phyloP scores from a whole-genome alignment of 768 basidiomycete species.

The Mycena pura region DNA sequence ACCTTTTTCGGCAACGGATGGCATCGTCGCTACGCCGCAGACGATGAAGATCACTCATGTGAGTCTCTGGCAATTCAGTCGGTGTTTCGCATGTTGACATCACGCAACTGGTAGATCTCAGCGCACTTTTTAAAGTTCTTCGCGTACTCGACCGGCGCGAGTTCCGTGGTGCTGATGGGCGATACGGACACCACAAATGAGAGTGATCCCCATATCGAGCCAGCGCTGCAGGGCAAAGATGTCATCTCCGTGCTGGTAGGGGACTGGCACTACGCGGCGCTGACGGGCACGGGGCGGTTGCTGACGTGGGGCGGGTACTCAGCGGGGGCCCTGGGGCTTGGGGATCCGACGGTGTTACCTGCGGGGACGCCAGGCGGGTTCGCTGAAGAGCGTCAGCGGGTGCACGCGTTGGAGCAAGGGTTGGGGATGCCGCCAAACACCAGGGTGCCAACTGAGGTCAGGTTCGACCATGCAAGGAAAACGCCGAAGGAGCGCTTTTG shows the following conservation, averaged over 20 bases:
- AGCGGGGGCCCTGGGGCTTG: constrained; percentile 84
- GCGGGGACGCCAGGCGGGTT: constrained; percentile 69
- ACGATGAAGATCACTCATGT: constrained; percentile 81
- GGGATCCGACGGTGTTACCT: constrained; percentile 65
- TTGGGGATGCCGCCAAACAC: constrained; percentile 52
- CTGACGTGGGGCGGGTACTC: constrained; percentile 85
- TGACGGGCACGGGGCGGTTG: constrained; percentile 63
- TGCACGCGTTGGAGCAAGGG: constrained; percentile 34
- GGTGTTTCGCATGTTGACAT: not conserved
- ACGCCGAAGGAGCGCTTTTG: constrained; percentile 69
- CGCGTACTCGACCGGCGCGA: constrained; percentile 75
- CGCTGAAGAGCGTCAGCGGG: constrained; percentile 41
- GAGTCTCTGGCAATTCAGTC: constrained; percentile 38
- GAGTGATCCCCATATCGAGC: constrained; percentile 65
- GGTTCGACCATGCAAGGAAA: constrained; percentile 68
- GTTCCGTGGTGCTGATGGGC: constrained; percentile 80
- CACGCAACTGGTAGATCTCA: constrained; percentile 72
- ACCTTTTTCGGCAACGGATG: constrained; percentile 45
- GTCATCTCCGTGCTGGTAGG: constrained; percentile 91
- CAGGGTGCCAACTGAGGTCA: constrained; percentile 68
- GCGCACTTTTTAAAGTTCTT: constrained; percentile 86
- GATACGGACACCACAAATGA: constrained; percentile 50
- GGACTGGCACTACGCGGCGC: constrained; percentile 90
- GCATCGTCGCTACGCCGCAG: constrained; percentile 43
- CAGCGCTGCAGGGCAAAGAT: constrained; percentile 73